A percentile compares a stretch with the other conserved stretches of the same genome.
Conservation (phyloP, 176 grass and related monocot genomes). For the Juncus effusus region DNA sequence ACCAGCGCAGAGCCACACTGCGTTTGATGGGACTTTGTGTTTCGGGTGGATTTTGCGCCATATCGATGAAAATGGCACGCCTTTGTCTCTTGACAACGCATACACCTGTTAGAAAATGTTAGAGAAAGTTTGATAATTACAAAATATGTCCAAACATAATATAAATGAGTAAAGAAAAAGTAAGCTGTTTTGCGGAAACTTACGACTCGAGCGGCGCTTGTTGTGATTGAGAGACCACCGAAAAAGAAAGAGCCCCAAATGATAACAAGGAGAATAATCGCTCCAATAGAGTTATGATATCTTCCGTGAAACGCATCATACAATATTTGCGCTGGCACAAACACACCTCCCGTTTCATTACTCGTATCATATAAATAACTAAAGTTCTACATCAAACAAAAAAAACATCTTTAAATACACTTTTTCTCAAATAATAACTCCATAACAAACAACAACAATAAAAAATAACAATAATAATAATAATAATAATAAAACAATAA, state of each 20-base stretch:
- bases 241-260: constrained; percentile 99
- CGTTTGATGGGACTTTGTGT: constrained; percentile 80
- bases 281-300: constrained; percentile 58
- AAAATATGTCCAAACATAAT: background rate
- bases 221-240: constrained; percentile 96
- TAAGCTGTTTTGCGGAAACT: background rate
- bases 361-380: constrained; percentile 45
- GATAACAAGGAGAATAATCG: constrained; percentile 70
- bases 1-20: constrained; percentile 82
- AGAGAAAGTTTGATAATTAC: constrained; percentile 8
- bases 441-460: background rate
- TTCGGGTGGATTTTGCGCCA: constrained; percentile 83
- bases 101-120: constrained; percentile 43
- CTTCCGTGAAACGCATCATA: constrained; percentile 95
- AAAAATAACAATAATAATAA: background rate
- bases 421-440: constrained; percentile 5
- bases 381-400: constrained; percentile 53
- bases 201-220: constrained; percentile 91
- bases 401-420: background rate
- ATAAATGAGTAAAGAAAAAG: background rate
- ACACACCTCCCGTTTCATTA: constrained; percentile 84
- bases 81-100: constrained; percentile 79
- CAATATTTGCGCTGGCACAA: constrained; percentile 84
- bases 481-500: background rate
- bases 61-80: constrained; percentile 62